Evolutionary conservation across 2,329 filamentous ascomycete genomes (phyloP).

Genomic region (Colletotrichum echinochloae): DNA sequence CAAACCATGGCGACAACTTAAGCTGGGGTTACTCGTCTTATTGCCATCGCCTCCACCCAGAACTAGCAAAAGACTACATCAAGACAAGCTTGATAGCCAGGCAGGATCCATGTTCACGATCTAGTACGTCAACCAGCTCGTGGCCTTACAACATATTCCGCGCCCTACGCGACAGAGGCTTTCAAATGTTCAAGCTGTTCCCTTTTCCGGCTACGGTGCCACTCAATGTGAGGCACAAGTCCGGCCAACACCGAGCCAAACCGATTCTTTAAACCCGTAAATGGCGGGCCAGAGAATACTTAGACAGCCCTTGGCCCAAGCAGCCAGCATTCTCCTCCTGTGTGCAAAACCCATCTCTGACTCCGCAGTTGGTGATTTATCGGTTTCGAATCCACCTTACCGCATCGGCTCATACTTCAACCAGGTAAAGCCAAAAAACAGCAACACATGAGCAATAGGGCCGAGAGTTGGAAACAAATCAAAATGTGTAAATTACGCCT

Average conservation of each 20-base stretch:
- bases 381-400: background rate
- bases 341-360: too few relatives aligned
- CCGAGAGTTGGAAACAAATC: constrained; percentile 17
- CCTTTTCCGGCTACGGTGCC: background rate
- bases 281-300: background rate
- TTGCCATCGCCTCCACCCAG: background rate
- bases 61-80: background rate
- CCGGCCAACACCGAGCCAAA: background rate
- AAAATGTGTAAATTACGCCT: constrained; percentile 40
- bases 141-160: too few relatives aligned
- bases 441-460: background rate
- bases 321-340: background rate
- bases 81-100: background rate
- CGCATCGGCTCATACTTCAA: too few relatives aligned
- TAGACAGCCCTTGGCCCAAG: background rate
- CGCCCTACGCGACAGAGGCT: background rate
- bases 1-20: background rate
- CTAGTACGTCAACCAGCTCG: background rate
- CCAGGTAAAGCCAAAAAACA: background rate
- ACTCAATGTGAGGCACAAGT: background rate
- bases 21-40: too few relatives aligned
- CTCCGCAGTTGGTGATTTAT: too few relatives aligned
- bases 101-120: too few relatives aligned
- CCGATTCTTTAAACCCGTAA: background rate
- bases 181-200: background rate